These are phyloP conservation scores for Ascochyta rabiei DNA, from an alignment of 2,329 filamentous ascomycete genomes.

Conservation along the genomic window DNA sequence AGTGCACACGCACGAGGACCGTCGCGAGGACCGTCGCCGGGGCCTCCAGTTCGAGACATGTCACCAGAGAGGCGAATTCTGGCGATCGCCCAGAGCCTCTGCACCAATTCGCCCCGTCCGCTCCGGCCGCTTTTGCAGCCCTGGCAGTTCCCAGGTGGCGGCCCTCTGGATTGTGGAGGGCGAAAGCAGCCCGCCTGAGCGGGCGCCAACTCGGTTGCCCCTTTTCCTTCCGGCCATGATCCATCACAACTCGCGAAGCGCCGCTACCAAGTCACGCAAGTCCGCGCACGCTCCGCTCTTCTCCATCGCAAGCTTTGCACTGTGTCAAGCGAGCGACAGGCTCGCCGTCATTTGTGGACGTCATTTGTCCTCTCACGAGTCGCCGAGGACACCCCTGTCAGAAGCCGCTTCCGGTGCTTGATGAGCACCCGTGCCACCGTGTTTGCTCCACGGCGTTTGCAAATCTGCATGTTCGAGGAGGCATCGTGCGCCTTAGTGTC, in stretches of 20 bases:
- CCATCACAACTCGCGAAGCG: slow-evolving; percentile 29
- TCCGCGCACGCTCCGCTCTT: slow-evolving; percentile 25
- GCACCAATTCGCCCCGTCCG: not conserved
- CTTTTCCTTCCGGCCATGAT: slow-evolving; percentile 24
- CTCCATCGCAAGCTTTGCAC: slow-evolving; percentile 18
- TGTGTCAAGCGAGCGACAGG: slow-evolving; percentile 9
- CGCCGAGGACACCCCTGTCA: slow-evolving; percentile 28
- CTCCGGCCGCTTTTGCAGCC: not conserved
- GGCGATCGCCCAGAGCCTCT: not conserved
- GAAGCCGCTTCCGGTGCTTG: slow-evolving; percentile 28
- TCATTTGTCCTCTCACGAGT: slow-evolving; percentile 25
- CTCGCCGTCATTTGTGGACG: slow-evolving; percentile 20
- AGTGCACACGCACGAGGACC: slow-evolving; percentile 8
- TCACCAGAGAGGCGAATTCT: not conserved
- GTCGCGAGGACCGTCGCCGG: slow-evolving; percentile 11
- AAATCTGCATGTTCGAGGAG: slow-evolving; percentile 43
- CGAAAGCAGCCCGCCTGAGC: slow-evolving; percentile 21
- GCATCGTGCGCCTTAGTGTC: slow-evolving; percentile 33
- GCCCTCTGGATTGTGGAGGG: not conserved
- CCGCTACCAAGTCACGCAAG: slow-evolving; percentile 13
- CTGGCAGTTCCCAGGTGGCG: not conserved
- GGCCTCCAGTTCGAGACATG: slow-evolving; percentile 11
- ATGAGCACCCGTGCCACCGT: slow-evolving; percentile 32
- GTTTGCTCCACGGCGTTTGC: slow-evolving; percentile 30
- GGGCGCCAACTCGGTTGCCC: slow-evolving; percentile 26